phyloP scores from a whole-genome alignment of 2,329 filamentous ascomycete species.

The Aureobasidium sp. region DNA sequence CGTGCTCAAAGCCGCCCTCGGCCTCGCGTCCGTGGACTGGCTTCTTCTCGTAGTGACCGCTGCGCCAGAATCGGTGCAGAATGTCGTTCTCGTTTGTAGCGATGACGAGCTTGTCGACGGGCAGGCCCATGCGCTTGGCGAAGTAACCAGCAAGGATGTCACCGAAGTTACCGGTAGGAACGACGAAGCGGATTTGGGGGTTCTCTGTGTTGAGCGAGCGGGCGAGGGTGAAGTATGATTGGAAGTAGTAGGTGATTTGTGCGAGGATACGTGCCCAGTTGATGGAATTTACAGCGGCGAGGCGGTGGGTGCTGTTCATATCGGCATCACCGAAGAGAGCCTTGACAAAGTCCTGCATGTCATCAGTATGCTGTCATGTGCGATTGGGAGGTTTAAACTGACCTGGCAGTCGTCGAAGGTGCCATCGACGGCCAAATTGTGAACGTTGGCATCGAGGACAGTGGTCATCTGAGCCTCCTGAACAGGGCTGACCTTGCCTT shows the following conservation, averaged over 20 bases:
- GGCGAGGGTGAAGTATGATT: constrained; percentile 83
- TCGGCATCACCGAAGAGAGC: constrained; percentile 79
- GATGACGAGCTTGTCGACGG: constrained; percentile 78
- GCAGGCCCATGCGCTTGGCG: constrained; percentile 81
- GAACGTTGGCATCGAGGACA: constrained; percentile 79
- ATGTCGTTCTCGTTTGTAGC: constrained; percentile 98
- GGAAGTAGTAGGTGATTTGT: constrained; percentile 96
- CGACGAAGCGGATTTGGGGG: constrained; percentile 72
- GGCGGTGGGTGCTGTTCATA: constrained; percentile 71
- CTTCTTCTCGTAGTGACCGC: constrained; percentile 82
- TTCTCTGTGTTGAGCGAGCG: constrained; percentile 34
- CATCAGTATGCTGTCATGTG: not conserved
- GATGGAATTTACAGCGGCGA: constrained; percentile 93
- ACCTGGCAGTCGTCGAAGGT: constrained; percentile 84
- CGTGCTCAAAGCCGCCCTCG: constrained; percentile 45
- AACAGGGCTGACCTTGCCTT: constrained; percentile 81
- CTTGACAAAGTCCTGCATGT: constrained; percentile 73
- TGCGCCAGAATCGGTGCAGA: constrained; percentile 88
- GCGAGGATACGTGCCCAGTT: constrained; percentile 94
- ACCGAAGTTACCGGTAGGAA: constrained; percentile 94
- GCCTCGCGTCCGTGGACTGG: constrained; percentile 50
- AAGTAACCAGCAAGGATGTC: constrained; percentile 93
- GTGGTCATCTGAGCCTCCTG: constrained; percentile 98
- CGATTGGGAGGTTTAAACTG: too few species aligned
- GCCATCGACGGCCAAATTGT: constrained; percentile 81